phyloP scores from a whole-genome alignment of 345 rosid species.

The Triadica sebifera region DNA sequence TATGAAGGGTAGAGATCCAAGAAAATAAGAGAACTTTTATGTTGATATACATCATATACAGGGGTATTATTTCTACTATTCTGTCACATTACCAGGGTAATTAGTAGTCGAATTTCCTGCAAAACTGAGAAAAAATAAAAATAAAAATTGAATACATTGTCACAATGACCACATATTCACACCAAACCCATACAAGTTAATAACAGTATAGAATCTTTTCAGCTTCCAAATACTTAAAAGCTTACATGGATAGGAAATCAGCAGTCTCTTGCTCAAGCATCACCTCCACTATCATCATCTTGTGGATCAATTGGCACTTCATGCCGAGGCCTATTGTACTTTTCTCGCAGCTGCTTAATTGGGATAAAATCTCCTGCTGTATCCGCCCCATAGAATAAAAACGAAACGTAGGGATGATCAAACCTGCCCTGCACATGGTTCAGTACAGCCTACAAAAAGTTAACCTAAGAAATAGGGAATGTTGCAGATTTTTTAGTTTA shows the following conservation, averaged over 20 bases:
- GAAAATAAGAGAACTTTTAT: no score
- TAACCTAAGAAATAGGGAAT: neutral
- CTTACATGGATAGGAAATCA: neutral
- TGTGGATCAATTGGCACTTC: conserved; percentile 64
- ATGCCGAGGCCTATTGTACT: conserved; percentile 67
- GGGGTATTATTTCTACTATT: neutral
- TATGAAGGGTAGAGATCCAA: no score
- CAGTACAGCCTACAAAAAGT: neutral
- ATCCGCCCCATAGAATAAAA: conserved; percentile 80
- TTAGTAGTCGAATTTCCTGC: neutral
- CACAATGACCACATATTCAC: neutral
- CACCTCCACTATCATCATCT: conserved; percentile 42
- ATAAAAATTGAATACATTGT: neutral
- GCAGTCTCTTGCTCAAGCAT: conserved; percentile 15
- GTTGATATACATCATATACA: neutral
- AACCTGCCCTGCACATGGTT: conserved; percentile 63
- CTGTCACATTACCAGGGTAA: neutral
- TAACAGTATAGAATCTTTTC: neutral
- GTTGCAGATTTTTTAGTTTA: neutral
- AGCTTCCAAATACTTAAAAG: neutral
- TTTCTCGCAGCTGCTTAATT: conserved; percentile 84
- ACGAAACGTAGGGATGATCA: conserved; percentile 84
- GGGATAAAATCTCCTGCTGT: conserved; percentile 90
- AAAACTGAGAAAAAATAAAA: neutral
- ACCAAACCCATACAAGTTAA: neutral